Conservation (phyloP, 129 eudicot genomes). For the Glebionis coronaria region DNA sequence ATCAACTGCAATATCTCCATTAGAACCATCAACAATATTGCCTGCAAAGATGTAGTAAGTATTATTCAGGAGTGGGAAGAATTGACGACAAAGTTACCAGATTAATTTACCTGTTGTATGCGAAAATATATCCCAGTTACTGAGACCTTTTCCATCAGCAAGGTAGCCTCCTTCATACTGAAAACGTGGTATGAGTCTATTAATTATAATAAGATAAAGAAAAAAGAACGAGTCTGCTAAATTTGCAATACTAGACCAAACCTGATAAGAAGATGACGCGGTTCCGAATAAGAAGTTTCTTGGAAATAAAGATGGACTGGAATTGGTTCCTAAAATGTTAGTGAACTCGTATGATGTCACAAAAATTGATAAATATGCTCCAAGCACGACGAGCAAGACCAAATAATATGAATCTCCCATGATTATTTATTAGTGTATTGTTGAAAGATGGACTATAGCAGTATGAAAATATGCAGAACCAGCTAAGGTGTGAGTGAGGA, state of each 20-base stretch:
- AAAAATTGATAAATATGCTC: constrained; percentile 1
- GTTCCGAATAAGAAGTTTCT: constrained; percentile 70
- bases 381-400: constrained; percentile 6
- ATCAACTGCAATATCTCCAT: constrained; percentile 75
- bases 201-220: not conserved
- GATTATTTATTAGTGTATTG: too few species aligned
- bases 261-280: constrained; percentile 92
- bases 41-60: constrained; percentile 29
- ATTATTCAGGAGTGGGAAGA: not conserved
- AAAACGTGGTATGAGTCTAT: too few species aligned
- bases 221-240: constrained; percentile 32
- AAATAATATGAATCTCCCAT: constrained; percentile 17
- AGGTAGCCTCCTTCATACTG: constrained; percentile 53
- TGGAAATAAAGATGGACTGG: constrained; percentile 41
- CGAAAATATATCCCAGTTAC: constrained; percentile 76
- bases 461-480: too few species aligned
- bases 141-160: constrained; percentile 78
- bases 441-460: not conserved
- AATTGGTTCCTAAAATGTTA: constrained; percentile 11
- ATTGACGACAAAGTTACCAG: not conserved
- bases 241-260: constrained; percentile 21
- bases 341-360: constrained; percentile 10
- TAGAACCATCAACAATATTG: constrained; percentile 57
- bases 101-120: constrained; percentile 49
- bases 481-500: too few species aligned